Percentiles rank a stretch among this genome's conserved stretches.
Conservation (phyloP, 2,329 filamentous ascomycete genomes). For the Fusarium staphyleae region DNA sequence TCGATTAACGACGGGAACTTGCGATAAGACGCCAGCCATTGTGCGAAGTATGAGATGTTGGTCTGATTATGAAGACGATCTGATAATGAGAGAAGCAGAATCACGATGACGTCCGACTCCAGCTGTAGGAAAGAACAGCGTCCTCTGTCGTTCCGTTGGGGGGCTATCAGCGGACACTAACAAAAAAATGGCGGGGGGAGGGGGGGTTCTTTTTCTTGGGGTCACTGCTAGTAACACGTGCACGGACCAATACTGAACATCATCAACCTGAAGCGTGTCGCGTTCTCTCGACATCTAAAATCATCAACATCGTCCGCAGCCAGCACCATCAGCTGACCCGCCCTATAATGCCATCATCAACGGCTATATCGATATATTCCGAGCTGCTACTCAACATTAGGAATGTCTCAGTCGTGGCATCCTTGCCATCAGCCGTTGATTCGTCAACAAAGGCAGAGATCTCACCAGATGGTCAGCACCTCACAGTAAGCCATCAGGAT, state of each 20-base stretch:
- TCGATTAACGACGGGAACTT: constrained; percentile 42
- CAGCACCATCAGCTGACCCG: not conserved
- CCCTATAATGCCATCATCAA: constrained; percentile 25
- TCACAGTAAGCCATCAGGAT: constrained; percentile 59
- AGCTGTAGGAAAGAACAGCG: constrained; percentile 18
- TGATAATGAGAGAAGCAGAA: constrained; percentile 25
- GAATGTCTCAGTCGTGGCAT: constrained; percentile 66
- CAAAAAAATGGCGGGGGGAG: constrained; percentile 36
- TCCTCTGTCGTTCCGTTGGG: constrained; percentile 31
- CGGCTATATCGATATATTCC: constrained; percentile 60
- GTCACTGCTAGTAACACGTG: constrained; percentile 19
- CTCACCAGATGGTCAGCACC: constrained; percentile 52
- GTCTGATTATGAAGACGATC: constrained; percentile 2
- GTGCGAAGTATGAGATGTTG: constrained; percentile 10
- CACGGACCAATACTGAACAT: constrained; percentile 32
- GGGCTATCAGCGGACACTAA: constrained; percentile 36
- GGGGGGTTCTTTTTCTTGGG: constrained; percentile 33
- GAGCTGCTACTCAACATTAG: constrained; percentile 71
- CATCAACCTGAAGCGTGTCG: constrained; percentile 20
- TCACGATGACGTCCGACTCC: constrained; percentile 34
- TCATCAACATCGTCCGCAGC: not conserved
- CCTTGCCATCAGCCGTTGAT: constrained; percentile 54
- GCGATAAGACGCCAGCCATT: constrained; percentile 48
- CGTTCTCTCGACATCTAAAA: not conserved
- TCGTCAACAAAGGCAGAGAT: constrained; percentile 54